phyloP scores from a whole-genome alignment of 179 eudicot species.

The Nepenthes alata region DNA sequence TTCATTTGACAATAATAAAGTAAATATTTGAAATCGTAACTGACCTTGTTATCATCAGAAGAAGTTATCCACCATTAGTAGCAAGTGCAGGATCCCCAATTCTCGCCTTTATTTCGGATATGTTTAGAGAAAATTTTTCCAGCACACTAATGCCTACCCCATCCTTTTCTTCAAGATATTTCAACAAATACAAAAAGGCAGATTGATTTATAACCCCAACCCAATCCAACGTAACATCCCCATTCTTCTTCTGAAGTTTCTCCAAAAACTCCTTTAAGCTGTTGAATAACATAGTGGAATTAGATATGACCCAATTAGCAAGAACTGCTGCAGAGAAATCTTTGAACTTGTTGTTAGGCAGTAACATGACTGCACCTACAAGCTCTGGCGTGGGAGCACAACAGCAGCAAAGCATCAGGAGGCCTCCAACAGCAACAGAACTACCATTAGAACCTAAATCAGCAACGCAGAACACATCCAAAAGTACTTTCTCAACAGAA shows the following conservation, averaged over 20 bases:
- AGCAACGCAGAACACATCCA: conserved; percentile 21
- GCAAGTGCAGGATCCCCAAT: conserved; percentile 10
- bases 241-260: conserved; percentile 18
- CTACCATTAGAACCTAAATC: conserved; percentile 14
- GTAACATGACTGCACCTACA: conserved; percentile 29
- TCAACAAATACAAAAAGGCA: conserved; percentile 20
- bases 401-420: conserved; percentile 18
- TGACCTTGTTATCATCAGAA: not conserved
- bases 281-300: conserved; percentile 15
- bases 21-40: too few relatives aligned
- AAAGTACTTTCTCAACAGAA: conserved; percentile 27
- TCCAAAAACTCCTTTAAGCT: conserved; percentile 20
- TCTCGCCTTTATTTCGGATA: conserved; percentile 17
- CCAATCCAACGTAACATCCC: conserved; percentile 9
- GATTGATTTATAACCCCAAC: conserved; percentile 20
- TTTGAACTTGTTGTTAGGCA: conserved; percentile 22
- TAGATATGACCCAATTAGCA: conserved; percentile 21
- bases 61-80: conserved; percentile 14
- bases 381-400: conserved; percentile 32
- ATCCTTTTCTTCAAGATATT: conserved; percentile 17
- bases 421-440: conserved; percentile 19
- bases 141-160: conserved; percentile 11
- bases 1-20: too few relatives aligned
- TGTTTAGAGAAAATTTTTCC: conserved; percentile 12
- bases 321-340: conserved; percentile 29